These are phyloP conservation scores for Odonthalia washingtoniensis DNA, from an alignment of 31 red algal genomes.

Conservation along the genomic window DNA sequence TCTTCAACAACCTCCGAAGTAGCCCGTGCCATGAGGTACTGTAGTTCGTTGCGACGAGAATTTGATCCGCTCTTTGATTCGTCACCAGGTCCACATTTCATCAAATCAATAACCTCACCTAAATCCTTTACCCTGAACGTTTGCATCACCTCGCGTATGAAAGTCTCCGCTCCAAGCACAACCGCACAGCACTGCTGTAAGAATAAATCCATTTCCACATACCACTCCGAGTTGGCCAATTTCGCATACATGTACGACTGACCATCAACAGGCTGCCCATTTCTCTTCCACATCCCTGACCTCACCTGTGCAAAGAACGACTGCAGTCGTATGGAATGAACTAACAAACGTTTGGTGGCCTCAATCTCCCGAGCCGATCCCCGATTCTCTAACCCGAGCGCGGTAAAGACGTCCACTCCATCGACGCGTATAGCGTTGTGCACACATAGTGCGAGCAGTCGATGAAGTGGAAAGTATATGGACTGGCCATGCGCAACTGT, in stretches of 20 bases:
- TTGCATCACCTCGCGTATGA: slow-evolving; percentile 22
- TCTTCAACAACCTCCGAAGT: no score
- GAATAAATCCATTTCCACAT: slow-evolving; percentile 85
- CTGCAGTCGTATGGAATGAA: slow-evolving; percentile 72
- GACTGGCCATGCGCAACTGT: slow-evolving; percentile 62
- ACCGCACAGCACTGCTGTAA: slow-evolving; percentile 76
- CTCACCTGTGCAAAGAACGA: slow-evolving; percentile 71
- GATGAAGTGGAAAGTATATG: slow-evolving; percentile 84
- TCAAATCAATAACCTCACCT: slow-evolving; percentile 27
- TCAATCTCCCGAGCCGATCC: not conserved
- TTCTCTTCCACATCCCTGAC: slow-evolving; percentile 89
- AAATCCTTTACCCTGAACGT: slow-evolving; percentile 62
- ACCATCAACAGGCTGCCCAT: slow-evolving; percentile 56
- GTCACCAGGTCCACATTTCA: not conserved
- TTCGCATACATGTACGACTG: slow-evolving; percentile 62
- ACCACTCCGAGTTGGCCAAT: slow-evolving; percentile 73
- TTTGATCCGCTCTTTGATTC: not conserved
- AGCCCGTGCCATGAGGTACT: no score
- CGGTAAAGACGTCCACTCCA: slow-evolving; percentile 35
- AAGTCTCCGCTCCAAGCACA: slow-evolving; percentile 32
- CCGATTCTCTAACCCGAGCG: slow-evolving; percentile 20
- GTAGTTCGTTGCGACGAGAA: no score
- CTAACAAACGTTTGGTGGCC: slow-evolving; percentile 15
- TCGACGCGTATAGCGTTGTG: slow-evolving; percentile 74
- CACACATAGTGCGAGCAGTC: slow-evolving; percentile 75